Conservation (phyloP, 768 basidiomycete genomes). For the Coprinopsis marcescibilis region DNA sequence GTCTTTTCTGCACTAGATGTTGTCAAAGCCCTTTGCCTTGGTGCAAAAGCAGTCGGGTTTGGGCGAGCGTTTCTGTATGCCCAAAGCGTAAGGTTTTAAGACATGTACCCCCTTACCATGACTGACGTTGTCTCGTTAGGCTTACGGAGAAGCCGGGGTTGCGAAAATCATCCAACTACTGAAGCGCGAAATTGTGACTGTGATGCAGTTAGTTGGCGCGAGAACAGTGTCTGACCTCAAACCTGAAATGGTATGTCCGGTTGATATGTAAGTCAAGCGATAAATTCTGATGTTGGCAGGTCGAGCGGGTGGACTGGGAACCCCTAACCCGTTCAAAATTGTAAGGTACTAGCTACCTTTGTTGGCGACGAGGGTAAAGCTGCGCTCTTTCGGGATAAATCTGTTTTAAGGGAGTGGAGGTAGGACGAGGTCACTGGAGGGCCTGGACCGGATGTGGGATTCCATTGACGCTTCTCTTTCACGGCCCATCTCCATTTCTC, state of each 20-base stretch:
- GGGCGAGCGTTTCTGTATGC: constrained; percentile 86
- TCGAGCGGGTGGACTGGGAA: constrained; percentile 60
- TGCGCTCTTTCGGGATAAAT: no score
- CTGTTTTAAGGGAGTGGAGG: constrained; percentile 33
- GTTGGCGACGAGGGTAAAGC: no score
- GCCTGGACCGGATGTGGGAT: constrained; percentile 36
- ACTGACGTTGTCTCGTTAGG: constrained; percentile 35
- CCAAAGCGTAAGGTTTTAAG: constrained; percentile 54
- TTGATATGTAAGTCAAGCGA: neutral
- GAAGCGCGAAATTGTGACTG: constrained; percentile 69
- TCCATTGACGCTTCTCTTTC: constrained; percentile 46
- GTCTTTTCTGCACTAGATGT: constrained; percentile 49
- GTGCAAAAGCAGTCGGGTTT: constrained; percentile 81
- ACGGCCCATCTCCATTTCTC: constrained; percentile 75
- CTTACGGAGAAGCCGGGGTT: constrained; percentile 71
- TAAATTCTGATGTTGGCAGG: constrained; percentile 27
- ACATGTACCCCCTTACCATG: neutral
- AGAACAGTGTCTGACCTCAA: constrained; percentile 55
- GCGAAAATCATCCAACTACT: constrained; percentile 61
- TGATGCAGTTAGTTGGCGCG: constrained; percentile 75
- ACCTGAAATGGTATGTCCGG: constrained; percentile 61
- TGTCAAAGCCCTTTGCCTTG: constrained; percentile 85
- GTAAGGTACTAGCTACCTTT: no score
- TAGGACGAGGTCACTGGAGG: constrained; percentile 31
- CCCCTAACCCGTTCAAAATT: constrained; percentile 32